phyloP scores from a whole-genome alignment of 2,329 filamentous ascomycete species.

The Colletotrichum orchidophilum region DNA sequence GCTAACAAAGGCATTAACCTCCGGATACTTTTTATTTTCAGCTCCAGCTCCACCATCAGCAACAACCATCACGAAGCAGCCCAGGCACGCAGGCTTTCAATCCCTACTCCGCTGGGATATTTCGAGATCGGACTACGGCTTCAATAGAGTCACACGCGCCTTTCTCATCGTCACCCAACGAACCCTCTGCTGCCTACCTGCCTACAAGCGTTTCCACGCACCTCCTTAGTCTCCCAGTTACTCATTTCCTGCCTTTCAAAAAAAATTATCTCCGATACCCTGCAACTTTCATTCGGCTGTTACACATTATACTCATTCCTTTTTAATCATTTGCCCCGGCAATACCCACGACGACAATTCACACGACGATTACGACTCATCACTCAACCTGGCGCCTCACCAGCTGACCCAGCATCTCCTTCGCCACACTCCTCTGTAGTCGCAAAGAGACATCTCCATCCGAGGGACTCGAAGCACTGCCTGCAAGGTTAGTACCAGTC shows the following conservation, averaged over 20 bases:
- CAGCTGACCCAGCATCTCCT: slow-evolving; percentile 27
- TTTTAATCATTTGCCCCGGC: slow-evolving; percentile 16
- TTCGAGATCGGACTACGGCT: neutral
- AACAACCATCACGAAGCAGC: neutral
- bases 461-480: slow-evolving; percentile 18
- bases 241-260: slow-evolving; percentile 11
- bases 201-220: slow-evolving; percentile 5
- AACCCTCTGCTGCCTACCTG: slow-evolving; percentile 8
- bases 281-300: slow-evolving; percentile 15
- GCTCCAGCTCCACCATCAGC: slow-evolving; percentile 9
- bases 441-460: slow-evolving; percentile 19
- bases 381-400: slow-evolving; percentile 9
- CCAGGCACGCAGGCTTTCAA: slow-evolving; percentile 24
- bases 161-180: slow-evolving; percentile 1
- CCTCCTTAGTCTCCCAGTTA: slow-evolving; percentile 13
- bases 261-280: slow-evolving; percentile 20
- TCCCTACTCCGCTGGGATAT: slow-evolving; percentile 17
- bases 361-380: slow-evolving; percentile 32
- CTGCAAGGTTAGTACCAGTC: slow-evolving; percentile 29
- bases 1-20: slow-evolving; percentile 36
- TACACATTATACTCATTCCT: slow-evolving; percentile 26
- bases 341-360: slow-evolving; percentile 5
- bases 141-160: neutral
- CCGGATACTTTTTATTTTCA: slow-evolving; percentile 17
- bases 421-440: slow-evolving; percentile 24